A percentile compares a stretch with the other conserved stretches of the same genome.
These are phyloP conservation scores for Tilletia caries DNA, from an alignment of 1,284 basidiomycete genomes.

Conservation along the genomic window DNA sequence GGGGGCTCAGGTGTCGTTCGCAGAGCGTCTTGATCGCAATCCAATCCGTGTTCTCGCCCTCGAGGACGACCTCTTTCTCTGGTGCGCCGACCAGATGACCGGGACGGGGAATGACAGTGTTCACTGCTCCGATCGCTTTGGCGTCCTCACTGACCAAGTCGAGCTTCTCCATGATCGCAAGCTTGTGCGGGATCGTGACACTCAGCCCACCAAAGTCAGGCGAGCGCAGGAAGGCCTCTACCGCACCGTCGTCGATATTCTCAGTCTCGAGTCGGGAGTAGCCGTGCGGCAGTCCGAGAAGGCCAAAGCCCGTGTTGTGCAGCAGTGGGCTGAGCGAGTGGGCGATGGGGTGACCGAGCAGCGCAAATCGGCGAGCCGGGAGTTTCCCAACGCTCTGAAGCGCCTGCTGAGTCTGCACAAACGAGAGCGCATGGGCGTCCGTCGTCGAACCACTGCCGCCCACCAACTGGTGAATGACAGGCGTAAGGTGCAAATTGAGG, in stretches of 20 bases:
- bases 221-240: constrained; percentile 65
- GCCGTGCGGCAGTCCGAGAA: constrained; percentile 70
- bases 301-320: constrained; percentile 82
- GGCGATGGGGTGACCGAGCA: constrained; percentile 83
- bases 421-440: constrained; percentile 87
- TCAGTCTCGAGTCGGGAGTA: constrained; percentile 68
- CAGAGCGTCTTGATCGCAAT: constrained; percentile 40
- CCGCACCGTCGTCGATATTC: constrained; percentile 63
- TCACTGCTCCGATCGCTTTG: constrained; percentile 49
- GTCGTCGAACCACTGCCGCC: constrained; percentile 79
- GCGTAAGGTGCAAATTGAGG: constrained; percentile 78
- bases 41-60: constrained; percentile 53
- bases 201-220: constrained; percentile 88
- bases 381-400: constrained; percentile 70
- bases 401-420: constrained; percentile 76
- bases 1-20: constrained; percentile 24
- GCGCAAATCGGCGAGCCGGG: constrained; percentile 70
- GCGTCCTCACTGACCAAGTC: constrained; percentile 45
- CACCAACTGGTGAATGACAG: constrained; percentile 64
- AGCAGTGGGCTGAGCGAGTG: constrained; percentile 87
- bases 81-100: constrained; percentile 3
- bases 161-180: constrained; percentile 42
- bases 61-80: constrained; percentile 18
- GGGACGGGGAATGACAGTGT: constrained; percentile 44
- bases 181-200: constrained; percentile 64